A percentile compares a stretch with the other conserved stretches of the same genome.
phyloP scores from a whole-genome alignment of 129 eudicot species.

The Helichrysum umbraculigerum region DNA sequence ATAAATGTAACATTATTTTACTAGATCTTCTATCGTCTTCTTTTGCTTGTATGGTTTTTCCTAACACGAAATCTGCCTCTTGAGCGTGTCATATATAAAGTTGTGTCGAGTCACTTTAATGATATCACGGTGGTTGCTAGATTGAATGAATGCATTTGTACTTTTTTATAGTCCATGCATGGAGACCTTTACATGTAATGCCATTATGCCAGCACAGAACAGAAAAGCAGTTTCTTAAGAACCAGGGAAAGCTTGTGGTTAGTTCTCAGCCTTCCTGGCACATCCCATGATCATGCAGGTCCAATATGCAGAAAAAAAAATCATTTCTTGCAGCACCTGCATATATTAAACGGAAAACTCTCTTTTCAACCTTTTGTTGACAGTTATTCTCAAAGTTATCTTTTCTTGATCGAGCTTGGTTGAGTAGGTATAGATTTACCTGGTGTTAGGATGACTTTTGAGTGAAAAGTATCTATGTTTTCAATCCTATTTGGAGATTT shows the following conservation, averaged over 20 bases:
- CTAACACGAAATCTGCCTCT: slow-evolving; percentile 14
- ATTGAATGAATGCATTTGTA: slow-evolving; percentile 3
- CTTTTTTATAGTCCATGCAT: neutral
- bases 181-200: neutral
- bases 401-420: neutral
- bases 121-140: neutral
- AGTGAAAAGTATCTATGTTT: neutral
- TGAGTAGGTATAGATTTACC: neutral
- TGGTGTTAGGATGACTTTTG: neutral
- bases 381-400: neutral
- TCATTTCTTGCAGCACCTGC: neutral
- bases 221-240: neutral
- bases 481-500: too few species aligned
- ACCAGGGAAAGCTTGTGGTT: neutral
- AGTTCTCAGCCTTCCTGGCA: neutral
- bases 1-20: neutral
- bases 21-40: neutral
- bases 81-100: neutral
- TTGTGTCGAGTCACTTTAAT: neutral
- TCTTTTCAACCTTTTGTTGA: neutral
- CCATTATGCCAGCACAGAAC: neutral
- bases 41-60: slow-evolving; percentile 3
- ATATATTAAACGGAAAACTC: neutral
- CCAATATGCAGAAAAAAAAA: neutral
- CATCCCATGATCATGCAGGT: neutral